These are phyloP conservation scores for Rheum nobile DNA, from an alignment of 148 eudicot genomes.

Conservation along the genomic window DNA sequence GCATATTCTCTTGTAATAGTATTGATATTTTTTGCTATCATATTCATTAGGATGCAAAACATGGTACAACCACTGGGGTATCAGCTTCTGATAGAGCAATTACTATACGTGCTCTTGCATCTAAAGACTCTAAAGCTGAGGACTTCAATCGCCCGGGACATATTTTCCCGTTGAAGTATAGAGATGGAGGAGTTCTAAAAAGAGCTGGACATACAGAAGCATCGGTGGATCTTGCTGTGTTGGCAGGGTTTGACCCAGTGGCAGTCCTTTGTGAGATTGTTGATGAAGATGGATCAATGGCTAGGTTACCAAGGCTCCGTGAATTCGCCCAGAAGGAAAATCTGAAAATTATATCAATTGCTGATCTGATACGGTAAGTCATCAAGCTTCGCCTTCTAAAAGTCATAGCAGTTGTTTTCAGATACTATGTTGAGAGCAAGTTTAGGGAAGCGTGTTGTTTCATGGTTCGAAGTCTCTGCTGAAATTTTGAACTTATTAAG, in stretches of 20 bases:
- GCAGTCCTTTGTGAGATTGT: constrained; percentile 66
- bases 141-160: constrained; percentile 74
- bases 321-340: constrained; percentile 40
- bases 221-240: constrained; percentile 47
- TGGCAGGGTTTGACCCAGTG: constrained; percentile 54
- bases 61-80: constrained; percentile 63
- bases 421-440: not conserved
- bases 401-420: not conserved
- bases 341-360: constrained; percentile 55
- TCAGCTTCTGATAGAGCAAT: constrained; percentile 59
- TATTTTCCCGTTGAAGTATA: constrained; percentile 56
- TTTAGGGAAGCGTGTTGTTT: not conserved
- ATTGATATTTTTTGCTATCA: not conserved
- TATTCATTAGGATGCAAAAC: constrained; percentile 50
- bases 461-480: not conserved
- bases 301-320: constrained; percentile 51
- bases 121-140: constrained; percentile 49
- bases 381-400: not conserved
- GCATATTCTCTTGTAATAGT: not conserved
- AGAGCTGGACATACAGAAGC: constrained; percentile 79
- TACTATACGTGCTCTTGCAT: constrained; percentile 49
- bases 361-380: constrained; percentile 53
- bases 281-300: constrained; percentile 79
- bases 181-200: constrained; percentile 72
- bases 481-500: no score